Evolutionary conservation across 495 filamentous ascomycete genomes (phyloP).

Genomic region (Polyplosphaeria fusca): DNA sequence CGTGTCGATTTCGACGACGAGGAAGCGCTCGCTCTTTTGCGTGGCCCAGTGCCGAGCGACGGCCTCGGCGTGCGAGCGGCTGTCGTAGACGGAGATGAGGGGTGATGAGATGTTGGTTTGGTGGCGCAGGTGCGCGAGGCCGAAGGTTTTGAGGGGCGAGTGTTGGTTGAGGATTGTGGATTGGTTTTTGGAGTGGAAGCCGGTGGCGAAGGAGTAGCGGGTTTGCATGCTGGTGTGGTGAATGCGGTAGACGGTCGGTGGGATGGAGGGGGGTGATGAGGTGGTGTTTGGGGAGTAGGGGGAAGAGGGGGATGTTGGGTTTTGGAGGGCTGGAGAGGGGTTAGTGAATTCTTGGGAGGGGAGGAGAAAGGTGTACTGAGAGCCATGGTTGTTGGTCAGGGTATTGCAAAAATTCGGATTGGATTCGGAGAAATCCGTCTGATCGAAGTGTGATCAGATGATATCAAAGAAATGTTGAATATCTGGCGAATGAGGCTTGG

Average conservation of each 20-base stretch:
- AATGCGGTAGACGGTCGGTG: constrained; percentile 17
- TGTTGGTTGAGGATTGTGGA: constrained; percentile 4
- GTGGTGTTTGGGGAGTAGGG: not conserved
- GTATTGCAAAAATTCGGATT: too few species aligned
- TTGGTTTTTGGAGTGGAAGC: constrained; percentile 8
- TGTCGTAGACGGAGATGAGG: constrained; percentile 29
- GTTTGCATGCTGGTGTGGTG: not conserved
- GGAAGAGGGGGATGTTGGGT: too few species aligned
- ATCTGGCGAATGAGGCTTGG: too few species aligned
- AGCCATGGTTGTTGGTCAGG: too few species aligned
- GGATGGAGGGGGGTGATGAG: constrained; percentile 3
- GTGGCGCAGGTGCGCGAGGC: constrained; percentile 19
- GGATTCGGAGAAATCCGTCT: too few species aligned
- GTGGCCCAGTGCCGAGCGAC: constrained; percentile 14
- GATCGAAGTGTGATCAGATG: too few species aligned
- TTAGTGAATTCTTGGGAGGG: too few species aligned
- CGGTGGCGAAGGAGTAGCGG: not conserved
- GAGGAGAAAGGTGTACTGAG: too few species aligned
- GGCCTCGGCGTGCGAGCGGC: constrained; percentile 15
- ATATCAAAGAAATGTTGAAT: too few species aligned
- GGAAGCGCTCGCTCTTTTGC: not conserved
- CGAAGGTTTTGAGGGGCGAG: constrained; percentile 13
- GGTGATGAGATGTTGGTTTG: constrained; percentile 28
- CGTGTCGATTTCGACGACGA: constrained; percentile 23
- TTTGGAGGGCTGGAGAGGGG: too few species aligned